phyloP scores from a whole-genome alignment of 306 rosid species.

The Quercus glauca region DNA sequence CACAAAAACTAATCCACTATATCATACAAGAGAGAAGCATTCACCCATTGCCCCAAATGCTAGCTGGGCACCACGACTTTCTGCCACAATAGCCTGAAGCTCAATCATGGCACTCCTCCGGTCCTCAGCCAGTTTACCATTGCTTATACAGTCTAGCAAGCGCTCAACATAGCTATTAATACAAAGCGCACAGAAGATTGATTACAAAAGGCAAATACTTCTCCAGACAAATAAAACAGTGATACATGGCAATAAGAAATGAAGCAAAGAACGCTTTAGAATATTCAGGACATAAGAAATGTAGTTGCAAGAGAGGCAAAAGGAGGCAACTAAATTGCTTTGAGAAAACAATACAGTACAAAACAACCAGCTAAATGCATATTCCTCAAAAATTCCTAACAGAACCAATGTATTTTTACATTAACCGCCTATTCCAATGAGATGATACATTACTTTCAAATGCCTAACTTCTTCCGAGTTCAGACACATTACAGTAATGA shows the following conservation, averaged over 20 bases:
- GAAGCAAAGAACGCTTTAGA: neutral
- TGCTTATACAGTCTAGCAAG: conserved; percentile 86
- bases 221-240: neutral
- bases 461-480: neutral
- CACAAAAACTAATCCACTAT: neutral
- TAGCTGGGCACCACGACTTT: conserved; percentile 69
- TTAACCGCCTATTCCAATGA: neutral
- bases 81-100: conserved; percentile 87
- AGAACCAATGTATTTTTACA: neutral
- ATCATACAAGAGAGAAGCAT: conserved; percentile 11
- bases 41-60: conserved; percentile 97
- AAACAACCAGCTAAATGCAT: neutral
- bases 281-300: neutral
- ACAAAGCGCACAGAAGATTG: conserved; percentile 4
- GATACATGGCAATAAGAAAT: conserved; percentile 1
- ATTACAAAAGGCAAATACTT: conserved; percentile 6
- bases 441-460: neutral
- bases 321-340: neutral
- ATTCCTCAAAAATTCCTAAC: neutral
- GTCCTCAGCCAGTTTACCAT: conserved; percentile 85
- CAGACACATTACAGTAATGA: neutral
- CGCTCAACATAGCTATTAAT: conserved; percentile 73
- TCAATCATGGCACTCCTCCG: conserved; percentile 82
- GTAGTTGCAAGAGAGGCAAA: neutral
- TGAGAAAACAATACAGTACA: conserved; percentile 2